A percentile compares a stretch with the other conserved stretches of the same genome.
Conservation (phyloP, 148 eudicot genomes). For the Diospyros lotus region DNA sequence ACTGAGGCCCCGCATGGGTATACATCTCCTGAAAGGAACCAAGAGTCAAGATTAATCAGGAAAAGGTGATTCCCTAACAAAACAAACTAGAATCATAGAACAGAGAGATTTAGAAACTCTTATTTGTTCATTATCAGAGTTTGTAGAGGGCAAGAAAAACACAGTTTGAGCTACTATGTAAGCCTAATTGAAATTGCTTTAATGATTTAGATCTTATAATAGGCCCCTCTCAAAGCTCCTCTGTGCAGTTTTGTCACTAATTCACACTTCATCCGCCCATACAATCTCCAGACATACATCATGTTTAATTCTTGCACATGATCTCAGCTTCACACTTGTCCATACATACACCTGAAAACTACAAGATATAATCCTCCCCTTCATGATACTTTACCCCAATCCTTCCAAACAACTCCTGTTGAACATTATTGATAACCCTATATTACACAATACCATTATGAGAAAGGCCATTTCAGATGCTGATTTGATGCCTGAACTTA, state of each 20-base stretch:
- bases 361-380: background rate
- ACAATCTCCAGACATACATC: background rate
- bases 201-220: background rate
- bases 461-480: background rate
- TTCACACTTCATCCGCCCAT: background rate
- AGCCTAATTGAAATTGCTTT: background rate
- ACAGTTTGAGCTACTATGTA: background rate
- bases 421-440: background rate
- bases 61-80: background rate
- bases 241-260: background rate
- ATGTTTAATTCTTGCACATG: background rate
- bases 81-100: background rate
- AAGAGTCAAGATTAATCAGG: background rate
- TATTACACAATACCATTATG: background rate
- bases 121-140: background rate
- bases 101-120: slow-evolving; percentile 7
- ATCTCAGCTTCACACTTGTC: slow-evolving; percentile 1
- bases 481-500: background rate
- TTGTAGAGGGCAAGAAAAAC: background rate
- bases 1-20: slow-evolving; percentile 82
- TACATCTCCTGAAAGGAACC: slow-evolving; percentile 80
- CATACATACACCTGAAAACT: background rate
- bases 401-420: slow-evolving; percentile 4
- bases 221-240: slow-evolving; percentile 1
- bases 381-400: background rate